Base-by-base conservation (phyloP, 306 rosid genomes). In the Neltuma alba region DNA sequence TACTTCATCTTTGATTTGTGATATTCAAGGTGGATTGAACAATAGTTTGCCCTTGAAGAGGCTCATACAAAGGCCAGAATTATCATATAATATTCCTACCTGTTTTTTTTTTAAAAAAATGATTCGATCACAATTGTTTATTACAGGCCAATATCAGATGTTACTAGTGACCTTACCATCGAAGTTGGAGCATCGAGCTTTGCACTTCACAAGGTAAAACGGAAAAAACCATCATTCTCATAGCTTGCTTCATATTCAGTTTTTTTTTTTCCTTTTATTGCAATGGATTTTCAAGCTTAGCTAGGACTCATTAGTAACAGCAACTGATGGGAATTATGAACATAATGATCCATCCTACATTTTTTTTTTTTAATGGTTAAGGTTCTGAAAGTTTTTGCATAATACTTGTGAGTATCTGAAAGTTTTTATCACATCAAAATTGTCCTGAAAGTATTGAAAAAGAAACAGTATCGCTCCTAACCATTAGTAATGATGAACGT, bases 81-180 rank as follows among this genome's bases (percentile, higher is more conserved):
- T 15, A 44, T 70, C 70, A n/a, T n/a, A n/a, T n/a, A n/a, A n/a
- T n/a, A n/a, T n/a, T n/a, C n/a, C n/a, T n/a, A n/a, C n/a, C n/a
- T n/a, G n/a, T n/a, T n/a, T n/a, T n/a, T n/a, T n/a, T n/a, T n/a
- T n/a, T n/a, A n/a, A n/a, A n/a, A n/a, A n/a, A n/a, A 70, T 74
- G 47, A 76, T 86, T 83, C 82, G 78, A 75, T 75, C 13, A 74
- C 52, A 38, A 85, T 77, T 78, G 33, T 69, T 6, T 83, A 40
- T 85, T 86, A 68, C 97, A 96, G 99, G 99, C 98, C 99, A 23
- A 91, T 96, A 65, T 96, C 99, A 57, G 99, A 96, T 83, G 98
- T 93, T 65, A 89, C 99, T 42, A 96, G 97, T 69, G 99, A 96
- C 83, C 93, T 96, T 69, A 87, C 87, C 45, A 79, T 96, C 0